phyloP scores from a whole-genome alignment of 2,329 filamentous ascomycete species.

The Niveomyces coronatus region DNA sequence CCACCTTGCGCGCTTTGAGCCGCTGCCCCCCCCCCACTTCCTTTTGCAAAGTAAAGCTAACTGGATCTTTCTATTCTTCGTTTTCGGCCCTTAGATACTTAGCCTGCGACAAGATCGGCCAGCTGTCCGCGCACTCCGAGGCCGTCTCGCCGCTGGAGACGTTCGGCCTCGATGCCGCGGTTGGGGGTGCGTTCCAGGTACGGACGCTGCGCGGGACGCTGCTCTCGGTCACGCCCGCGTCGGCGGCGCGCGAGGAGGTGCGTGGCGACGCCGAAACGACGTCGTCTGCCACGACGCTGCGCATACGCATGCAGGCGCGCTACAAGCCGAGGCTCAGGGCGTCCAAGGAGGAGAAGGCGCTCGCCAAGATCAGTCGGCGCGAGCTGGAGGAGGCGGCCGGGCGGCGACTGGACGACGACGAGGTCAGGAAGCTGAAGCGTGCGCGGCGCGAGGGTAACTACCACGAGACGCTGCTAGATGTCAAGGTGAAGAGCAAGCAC shows the following conservation, averaged over 20 bases:
- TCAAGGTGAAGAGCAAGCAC: constrained; percentile 88
- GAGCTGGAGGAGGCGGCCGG: constrained; percentile 79
- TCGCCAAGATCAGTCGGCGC: constrained; percentile 74
- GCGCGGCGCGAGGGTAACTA: constrained; percentile 81
- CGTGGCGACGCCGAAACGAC: constrained; percentile 64
- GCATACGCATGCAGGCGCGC: constrained; percentile 86
- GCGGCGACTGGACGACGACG: constrained; percentile 67
- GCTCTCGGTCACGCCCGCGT: constrained; percentile 46
- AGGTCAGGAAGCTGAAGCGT: constrained; percentile 73
- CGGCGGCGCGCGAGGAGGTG: constrained; percentile 47
- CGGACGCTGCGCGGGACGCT: constrained; percentile 65
- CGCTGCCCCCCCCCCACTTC: too few species aligned
- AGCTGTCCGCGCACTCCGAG: constrained; percentile 65
- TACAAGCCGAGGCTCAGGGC: constrained; percentile 81
- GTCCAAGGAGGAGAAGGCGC: constrained; percentile 71
- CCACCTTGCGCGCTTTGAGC: background rate
- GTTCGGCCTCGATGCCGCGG: constrained; percentile 55
- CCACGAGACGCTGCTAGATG: constrained; percentile 73
- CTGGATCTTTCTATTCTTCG: constrained; percentile 10
- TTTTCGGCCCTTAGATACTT: constrained; percentile 53
- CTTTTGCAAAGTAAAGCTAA: too few species aligned
- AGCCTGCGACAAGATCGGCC: constrained; percentile 73
- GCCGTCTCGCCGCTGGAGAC: constrained; percentile 79
- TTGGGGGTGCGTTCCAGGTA: constrained; percentile 62
- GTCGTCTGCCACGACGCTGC: constrained; percentile 59